Percentiles rank a stretch among this genome's conserved stretches.
phyloP scores from a whole-genome alignment of 352 stramenopile genomes.

The Achlya hypogyna region DNA sequence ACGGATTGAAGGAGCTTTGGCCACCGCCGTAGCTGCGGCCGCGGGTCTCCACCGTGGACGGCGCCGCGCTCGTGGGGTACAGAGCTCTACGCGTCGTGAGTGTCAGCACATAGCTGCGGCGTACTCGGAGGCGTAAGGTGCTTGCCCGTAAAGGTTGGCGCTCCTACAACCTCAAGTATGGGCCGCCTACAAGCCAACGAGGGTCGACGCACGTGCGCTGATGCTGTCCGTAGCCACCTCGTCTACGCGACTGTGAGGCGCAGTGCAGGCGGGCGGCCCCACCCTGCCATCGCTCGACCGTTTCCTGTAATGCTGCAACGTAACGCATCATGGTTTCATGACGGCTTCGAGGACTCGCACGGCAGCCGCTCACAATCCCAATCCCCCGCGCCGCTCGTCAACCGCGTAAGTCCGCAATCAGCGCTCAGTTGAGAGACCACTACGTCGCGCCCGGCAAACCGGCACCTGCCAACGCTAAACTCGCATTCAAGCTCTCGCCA shows the following conservation, averaged over 20 bases:
- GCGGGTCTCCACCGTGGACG: neutral
- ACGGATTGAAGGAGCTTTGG: slow-evolving; percentile 16
- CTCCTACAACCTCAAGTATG: neutral
- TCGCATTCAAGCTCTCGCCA: too few relatives aligned
- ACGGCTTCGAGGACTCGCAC: too few relatives aligned
- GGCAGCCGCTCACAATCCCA: too few relatives aligned
- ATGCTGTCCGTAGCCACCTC: neutral
- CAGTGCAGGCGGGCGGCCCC: neutral
- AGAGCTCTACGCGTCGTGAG: neutral
- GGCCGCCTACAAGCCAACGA: neutral
- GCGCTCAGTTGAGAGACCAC: too few relatives aligned
- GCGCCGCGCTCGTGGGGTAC: neutral
- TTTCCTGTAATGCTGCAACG: too few relatives aligned
- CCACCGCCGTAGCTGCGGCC: slow-evolving; percentile 13
- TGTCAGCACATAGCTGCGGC: neutral
- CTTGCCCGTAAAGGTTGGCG: neutral
- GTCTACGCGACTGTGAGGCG: neutral
- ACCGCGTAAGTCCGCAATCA: too few relatives aligned
- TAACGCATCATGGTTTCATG: too few relatives aligned
- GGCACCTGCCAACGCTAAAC: too few relatives aligned
- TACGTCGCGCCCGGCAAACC: too few relatives aligned
- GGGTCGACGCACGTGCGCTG: neutral
- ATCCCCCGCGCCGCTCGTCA: too few relatives aligned
- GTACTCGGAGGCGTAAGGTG: neutral
- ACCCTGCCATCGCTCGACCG: neutral